phyloP scores from a whole-genome alignment of 306 rosid genomes.

The Gastrolobium bilobum region DNA sequence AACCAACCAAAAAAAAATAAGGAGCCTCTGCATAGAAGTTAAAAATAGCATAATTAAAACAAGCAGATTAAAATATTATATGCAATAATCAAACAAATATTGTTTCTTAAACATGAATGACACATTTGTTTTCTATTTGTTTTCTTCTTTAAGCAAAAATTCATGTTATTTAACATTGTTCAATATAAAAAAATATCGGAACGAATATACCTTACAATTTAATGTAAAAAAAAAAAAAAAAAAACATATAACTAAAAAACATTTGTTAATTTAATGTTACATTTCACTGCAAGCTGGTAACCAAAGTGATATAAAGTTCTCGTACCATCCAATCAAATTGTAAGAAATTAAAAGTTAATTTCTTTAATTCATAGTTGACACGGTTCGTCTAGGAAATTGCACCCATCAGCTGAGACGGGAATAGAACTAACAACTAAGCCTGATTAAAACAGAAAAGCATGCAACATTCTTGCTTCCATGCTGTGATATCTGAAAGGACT shows the following conservation, averaged over 20 bases:
- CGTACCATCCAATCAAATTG: conserved; percentile 7
- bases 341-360: conserved; percentile 10
- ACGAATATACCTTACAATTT: background rate
- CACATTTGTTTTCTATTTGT: background rate
- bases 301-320: background rate
- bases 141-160: background rate
- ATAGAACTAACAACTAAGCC: conserved; percentile 4
- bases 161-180: background rate
- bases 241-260: no score
- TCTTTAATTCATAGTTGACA: conserved; percentile 1
- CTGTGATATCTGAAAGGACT: conserved; percentile 45
- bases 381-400: conserved; percentile 27
- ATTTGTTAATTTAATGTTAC: no score
- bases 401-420: background rate
- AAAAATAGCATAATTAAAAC: background rate
- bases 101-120: background rate
- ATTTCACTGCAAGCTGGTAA: background rate
- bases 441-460: conserved; percentile 45
- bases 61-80: background rate
- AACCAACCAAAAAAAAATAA: background rate
- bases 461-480: conserved; percentile 45
- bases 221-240: no score
- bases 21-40: background rate
- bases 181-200: background rate
- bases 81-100: background rate